Percentiles rank a stretch among this genome's conserved stretches.
Evolutionary conservation across 176 grass and related monocot species (phyloP).

Genomic region (Zizania latifolia): DNA sequence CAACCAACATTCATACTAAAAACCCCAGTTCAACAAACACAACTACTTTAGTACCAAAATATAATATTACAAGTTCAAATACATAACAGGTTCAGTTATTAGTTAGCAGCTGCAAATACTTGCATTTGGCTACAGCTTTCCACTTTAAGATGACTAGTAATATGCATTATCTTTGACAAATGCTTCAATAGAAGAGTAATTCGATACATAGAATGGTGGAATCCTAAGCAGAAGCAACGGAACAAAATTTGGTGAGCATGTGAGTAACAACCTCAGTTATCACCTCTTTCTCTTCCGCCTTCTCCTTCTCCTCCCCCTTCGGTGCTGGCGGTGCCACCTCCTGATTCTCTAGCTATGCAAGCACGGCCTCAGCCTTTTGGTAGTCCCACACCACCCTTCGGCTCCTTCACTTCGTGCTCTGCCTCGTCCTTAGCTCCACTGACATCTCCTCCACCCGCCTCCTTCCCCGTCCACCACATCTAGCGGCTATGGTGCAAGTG

Average conservation of each 20-base stretch:
- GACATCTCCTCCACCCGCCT: conserved; percentile 46
- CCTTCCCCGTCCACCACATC: conserved; percentile 38
- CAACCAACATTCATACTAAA: too few relatives aligned
- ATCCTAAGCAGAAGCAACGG: neutral
- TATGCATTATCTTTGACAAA: neutral
- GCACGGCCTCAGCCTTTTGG: conserved; percentile 57
- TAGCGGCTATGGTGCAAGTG: neutral
- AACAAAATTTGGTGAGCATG: neutral
- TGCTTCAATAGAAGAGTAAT: neutral
- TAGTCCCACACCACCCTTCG: conserved; percentile 53
- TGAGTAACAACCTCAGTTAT: conserved; percentile 56
- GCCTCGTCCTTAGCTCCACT: conserved; percentile 63
- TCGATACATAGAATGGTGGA: neutral
- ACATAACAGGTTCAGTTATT: too few relatives aligned
- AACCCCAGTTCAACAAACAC: too few relatives aligned
- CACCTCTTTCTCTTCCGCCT: conserved; percentile 56
- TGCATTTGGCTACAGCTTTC: neutral
- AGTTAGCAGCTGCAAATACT: too few relatives aligned
- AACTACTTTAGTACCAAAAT: too few relatives aligned
- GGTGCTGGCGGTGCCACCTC: conserved; percentile 42
- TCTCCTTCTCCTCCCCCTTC: conserved; percentile 39
- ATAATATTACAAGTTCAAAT: too few relatives aligned
- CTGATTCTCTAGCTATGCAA: conserved; percentile 65
- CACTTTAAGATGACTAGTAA: neutral
- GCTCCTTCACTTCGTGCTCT: conserved; percentile 63